These are phyloP conservation scores for Umbelopsis ramanniana DNA, from an alignment of 192 early-diverging fungal species.

Conservation along the genomic window DNA sequence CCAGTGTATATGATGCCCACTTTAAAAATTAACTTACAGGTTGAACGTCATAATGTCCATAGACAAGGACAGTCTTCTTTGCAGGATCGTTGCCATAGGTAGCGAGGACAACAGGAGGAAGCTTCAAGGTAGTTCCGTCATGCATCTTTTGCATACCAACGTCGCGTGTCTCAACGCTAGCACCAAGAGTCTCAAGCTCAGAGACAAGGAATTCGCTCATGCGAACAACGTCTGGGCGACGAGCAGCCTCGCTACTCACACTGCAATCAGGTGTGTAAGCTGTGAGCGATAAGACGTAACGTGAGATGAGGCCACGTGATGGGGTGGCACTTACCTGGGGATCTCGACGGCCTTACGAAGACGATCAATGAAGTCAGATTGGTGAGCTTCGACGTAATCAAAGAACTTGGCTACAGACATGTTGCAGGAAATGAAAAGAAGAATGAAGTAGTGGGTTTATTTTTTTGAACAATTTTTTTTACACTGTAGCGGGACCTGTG, in stretches of 20 bases:
- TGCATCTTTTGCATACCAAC: slow-evolving; percentile 87
- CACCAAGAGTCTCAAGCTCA: slow-evolving; percentile 76
- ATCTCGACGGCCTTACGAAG: slow-evolving; percentile 90
- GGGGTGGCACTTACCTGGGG: slow-evolving; percentile 61
- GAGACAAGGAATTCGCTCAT: slow-evolving; percentile 90
- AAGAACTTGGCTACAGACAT: slow-evolving; percentile 65
- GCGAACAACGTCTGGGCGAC: slow-evolving; percentile 79
- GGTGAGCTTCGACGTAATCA: slow-evolving; percentile 76
- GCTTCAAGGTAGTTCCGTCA: slow-evolving; percentile 67
- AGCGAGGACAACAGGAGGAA: slow-evolving; percentile 93
- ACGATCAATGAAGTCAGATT: slow-evolving; percentile 80
- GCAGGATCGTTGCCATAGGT: slow-evolving; percentile 86
- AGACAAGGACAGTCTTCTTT: slow-evolving; percentile 97
- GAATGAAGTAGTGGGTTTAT: slow-evolving; percentile 1
- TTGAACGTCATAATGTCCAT: slow-evolving; percentile 99
- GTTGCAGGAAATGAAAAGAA: slow-evolving; percentile 21
- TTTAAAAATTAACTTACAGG: slow-evolving; percentile 59
- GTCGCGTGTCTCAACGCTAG: slow-evolving; percentile 63
- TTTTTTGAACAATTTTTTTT: not conserved
- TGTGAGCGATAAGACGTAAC: not conserved
- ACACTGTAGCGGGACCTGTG: slow-evolving; percentile 7
- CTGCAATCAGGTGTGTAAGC: slow-evolving; percentile 39
- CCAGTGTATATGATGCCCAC: not conserved
- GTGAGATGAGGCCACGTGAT: not conserved
- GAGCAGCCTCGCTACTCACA: slow-evolving; percentile 73